phyloP scores from a whole-genome alignment of 2,329 filamentous ascomycete genomes.

The Penicillium sp. region DNA sequence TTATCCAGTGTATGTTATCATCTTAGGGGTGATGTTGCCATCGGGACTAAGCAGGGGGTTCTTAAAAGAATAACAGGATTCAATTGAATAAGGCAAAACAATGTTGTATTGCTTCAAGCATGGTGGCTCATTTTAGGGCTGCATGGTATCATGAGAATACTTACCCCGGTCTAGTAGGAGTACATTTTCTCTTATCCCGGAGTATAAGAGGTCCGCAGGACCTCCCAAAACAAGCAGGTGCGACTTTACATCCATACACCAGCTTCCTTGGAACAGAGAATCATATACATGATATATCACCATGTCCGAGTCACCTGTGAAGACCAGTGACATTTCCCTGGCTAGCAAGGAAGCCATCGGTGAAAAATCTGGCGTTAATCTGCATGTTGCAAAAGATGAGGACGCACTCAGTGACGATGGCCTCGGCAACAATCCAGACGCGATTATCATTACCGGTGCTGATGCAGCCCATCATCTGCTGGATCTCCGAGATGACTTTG shows the following conservation, averaged over 20 bases:
- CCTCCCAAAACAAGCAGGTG: background rate
- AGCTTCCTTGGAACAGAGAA: background rate
- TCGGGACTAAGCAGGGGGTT: background rate
- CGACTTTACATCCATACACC: background rate
- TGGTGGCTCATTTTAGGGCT: background rate
- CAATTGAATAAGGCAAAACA: background rate
- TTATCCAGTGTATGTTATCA: background rate
- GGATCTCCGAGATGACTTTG: conserved; percentile 54
- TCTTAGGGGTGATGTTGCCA: conserved; percentile 1
- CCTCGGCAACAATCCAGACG: conserved; percentile 22
- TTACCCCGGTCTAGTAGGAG: background rate
- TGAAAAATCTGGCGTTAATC: background rate
- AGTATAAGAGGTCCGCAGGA: background rate
- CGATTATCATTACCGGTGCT: conserved; percentile 52
- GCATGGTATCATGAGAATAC: background rate
- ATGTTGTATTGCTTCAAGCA: no score
- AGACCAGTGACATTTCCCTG: background rate
- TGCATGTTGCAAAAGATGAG: background rate
- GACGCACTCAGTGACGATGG: background rate
- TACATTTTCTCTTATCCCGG: background rate
- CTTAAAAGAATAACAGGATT: background rate
- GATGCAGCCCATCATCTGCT: conserved; percentile 53
- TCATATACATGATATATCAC: background rate
- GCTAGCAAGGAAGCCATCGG: background rate
- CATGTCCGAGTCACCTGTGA: background rate